Evolutionary conservation across 106 monocot species (phyloP), one percentile per base, ranked within the genome.

Genomic region (Iris macrosiphon): DNA sequence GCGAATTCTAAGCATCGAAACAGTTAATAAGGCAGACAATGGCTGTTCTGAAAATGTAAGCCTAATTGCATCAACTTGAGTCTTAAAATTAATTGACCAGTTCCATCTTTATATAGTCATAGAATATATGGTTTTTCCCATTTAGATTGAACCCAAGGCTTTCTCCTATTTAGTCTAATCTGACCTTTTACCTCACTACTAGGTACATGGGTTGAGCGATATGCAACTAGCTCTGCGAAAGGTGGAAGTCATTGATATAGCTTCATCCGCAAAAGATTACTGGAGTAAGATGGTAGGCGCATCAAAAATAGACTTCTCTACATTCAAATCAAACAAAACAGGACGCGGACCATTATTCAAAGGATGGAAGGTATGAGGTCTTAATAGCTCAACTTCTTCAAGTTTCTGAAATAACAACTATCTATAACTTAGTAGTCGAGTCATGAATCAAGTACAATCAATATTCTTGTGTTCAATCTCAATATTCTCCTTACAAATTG

Each of bases 31-130:
- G 49, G 67, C 61, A 20, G 84, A 85, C 49, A 72, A 79, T 62
- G 79, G 84, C 32, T 79, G 72, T 32, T 76, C 75, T 33, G 65
- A 72, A 56, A 85, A 85, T 58, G 79, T 85, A 59, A 66, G 74
- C 65, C 24, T 25, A 48, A n/a, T n/a, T n/a, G n/a, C n/a, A n/a
- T n/a, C n/a, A n/a, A n/a, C n/a, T n/a, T n/a, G n/a, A n/a, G n/a
- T n/a, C n/a, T n/a, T n/a, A n/a, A n/a, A n/a, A n/a, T n/a, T n/a
- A n/a, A n/a, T n/a, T n/a, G n/a, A n/a, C n/a, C n/a, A n/a, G n/a
- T n/a, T n/a, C n/a, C n/a, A n/a, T n/a, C n/a, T n/a, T n/a, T n/a
- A n/a, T n/a, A n/a, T n/a, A n/a, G n/a, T n/a, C n/a, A n/a, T n/a
- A n/a, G n/a, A n/a, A n/a, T n/a, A n/a, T n/a, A n/a, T n/a, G n/a